phyloP scores from a whole-genome alignment of 805 yeast genomes.

The Metschnikowia baotianmanensis region DNA sequence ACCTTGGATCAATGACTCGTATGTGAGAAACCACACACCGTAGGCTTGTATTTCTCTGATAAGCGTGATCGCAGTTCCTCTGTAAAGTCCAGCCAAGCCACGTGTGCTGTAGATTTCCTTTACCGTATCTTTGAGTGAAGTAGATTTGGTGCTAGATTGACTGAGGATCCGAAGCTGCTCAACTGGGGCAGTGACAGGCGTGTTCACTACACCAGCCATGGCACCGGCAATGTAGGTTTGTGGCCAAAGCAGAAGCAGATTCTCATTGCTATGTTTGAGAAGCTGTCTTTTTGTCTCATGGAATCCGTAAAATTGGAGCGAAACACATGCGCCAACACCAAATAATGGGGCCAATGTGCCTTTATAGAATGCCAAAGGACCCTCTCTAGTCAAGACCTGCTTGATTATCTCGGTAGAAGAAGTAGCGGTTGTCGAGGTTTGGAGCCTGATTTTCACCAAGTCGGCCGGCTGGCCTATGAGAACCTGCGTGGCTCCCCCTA shows the following conservation, averaged over 20 bases:
- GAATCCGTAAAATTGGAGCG: constrained; percentile 68
- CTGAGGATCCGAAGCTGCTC: constrained; percentile 64
- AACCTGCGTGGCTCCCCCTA: constrained; percentile 48
- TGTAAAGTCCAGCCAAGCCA: constrained; percentile 52
- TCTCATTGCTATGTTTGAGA: constrained; percentile 25
- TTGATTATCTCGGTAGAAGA: constrained; percentile 34
- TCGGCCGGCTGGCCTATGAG: constrained; percentile 48
- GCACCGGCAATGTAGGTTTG: constrained; percentile 66
- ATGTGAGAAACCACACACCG: constrained; percentile 71
- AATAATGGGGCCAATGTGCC: constrained; percentile 45
- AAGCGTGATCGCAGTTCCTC: constrained; percentile 56
- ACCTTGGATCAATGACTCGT: constrained; percentile 52
- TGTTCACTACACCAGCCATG: constrained; percentile 61
- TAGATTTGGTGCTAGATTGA: constrained; percentile 45
- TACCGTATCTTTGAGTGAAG: constrained; percentile 35
- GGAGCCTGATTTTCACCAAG: constrained; percentile 42
- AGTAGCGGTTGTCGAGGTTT: constrained; percentile 31
- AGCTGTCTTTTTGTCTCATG: constrained; percentile 66
- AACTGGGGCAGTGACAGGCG: constrained; percentile 62
- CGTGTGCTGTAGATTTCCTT: constrained; percentile 36
- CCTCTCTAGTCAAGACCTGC: constrained; percentile 41
- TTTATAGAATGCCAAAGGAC: constrained; percentile 42
- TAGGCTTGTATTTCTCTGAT: constrained; percentile 68
- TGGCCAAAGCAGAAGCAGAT: constrained; percentile 46
- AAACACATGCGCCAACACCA: constrained; percentile 57